Conservation (phyloP, 495 filamentous ascomycete species). For the Penicillium lagena region DNA sequence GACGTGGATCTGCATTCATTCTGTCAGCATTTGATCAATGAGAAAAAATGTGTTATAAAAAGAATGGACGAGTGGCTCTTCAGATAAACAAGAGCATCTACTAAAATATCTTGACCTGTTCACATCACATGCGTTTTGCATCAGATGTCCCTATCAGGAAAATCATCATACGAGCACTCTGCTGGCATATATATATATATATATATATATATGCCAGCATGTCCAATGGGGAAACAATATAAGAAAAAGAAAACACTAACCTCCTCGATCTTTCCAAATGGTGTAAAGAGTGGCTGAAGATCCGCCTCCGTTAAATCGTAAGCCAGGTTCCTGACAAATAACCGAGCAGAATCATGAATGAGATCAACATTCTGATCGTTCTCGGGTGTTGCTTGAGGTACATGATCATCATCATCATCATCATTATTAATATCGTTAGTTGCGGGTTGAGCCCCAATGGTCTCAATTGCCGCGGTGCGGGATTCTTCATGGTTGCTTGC, state of each 20-base stretch:
- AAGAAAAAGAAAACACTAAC: constrained; percentile 47
- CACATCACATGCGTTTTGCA: constrained; percentile 63
- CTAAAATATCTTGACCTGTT: constrained; percentile 65
- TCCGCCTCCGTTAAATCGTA: constrained; percentile 77
- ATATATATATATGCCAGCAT: constrained; percentile 1
- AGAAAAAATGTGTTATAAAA: constrained; percentile 29
- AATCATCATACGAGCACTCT: constrained; percentile 71
- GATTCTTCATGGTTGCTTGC: constrained; percentile 13
- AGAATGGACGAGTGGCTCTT: constrained; percentile 28
- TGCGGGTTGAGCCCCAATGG: constrained; percentile 13
- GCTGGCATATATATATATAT: constrained; percentile 4
- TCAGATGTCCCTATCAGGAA: constrained; percentile 99
- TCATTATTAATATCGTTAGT: constrained; percentile 4
- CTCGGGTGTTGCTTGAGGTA: constrained; percentile 13
- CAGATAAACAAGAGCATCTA: constrained; percentile 66
- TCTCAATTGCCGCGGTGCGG: constrained; percentile 15
- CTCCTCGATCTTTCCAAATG: constrained; percentile 75
- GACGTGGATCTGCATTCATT: constrained; percentile 67
- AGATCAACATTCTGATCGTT: constrained; percentile 35
- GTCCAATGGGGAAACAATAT: constrained; percentile 1
- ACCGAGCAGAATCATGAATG: constrained; percentile 47
- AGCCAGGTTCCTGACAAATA: constrained; percentile 86
- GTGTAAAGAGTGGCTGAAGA: constrained; percentile 60
- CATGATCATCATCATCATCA: constrained; percentile 13
- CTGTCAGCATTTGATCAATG: constrained; percentile 20